Evolutionary conservation across 2,329 filamentous ascomycete genomes (phyloP).

Genomic region (Penicillium oxalicum): DNA sequence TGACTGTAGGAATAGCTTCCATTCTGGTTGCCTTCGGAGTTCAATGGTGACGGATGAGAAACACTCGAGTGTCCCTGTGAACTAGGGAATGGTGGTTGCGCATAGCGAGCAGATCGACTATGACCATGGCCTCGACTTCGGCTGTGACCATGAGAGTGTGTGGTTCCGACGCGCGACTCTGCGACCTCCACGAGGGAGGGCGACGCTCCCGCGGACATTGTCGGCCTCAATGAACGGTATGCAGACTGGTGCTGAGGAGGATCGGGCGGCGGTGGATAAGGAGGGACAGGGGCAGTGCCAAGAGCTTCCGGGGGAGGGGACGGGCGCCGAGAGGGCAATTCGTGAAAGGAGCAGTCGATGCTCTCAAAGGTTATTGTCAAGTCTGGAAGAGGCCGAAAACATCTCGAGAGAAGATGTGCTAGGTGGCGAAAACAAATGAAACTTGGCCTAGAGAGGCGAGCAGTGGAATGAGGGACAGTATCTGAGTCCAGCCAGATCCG

Average conservation of each 20-base stretch:
- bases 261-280: conserved; percentile 3
- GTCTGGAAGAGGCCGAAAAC: background rate
- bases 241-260: conserved; percentile 9
- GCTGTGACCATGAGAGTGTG: conserved; percentile 24
- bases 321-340: too few relatives aligned
- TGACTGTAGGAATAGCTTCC: conserved; percentile 21
- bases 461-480: background rate
- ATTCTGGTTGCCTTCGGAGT: conserved; percentile 10
- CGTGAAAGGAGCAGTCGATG: conserved; percentile 2
- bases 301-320: conserved; percentile 3
- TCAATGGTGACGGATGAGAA: conserved; percentile 13
- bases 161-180: conserved; percentile 16
- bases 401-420: conserved; percentile 1
- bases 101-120: conserved; percentile 28
- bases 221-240: conserved; percentile 11
- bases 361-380: background rate
- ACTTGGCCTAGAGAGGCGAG: background rate
- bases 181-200: conserved; percentile 26
- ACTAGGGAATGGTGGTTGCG: conserved; percentile 24
- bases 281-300: conserved; percentile 10
- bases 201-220: conserved; percentile 32
- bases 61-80: conserved; percentile 19
- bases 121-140: conserved; percentile 29
- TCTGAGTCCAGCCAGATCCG: background rate
- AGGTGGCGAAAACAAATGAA: background rate